Base-by-base conservation (phyloP, 1,284 basidiomycete species). In the Rhodotorula sp. region DNA sequence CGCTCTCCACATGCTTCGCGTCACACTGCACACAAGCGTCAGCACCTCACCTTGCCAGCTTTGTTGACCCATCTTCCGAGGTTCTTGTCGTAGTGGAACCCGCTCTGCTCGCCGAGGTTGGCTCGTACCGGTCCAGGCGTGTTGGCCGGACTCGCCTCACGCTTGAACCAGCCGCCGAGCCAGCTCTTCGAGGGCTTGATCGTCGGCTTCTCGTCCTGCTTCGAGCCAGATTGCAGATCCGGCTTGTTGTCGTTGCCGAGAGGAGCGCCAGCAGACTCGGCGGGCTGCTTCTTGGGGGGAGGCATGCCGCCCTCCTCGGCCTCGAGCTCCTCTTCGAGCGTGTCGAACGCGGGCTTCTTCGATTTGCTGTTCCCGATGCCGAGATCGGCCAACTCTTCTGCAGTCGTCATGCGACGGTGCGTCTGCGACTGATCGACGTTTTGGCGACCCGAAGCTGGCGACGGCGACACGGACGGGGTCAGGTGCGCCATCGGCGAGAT, bases 51-150 rank as follows among this genome's bases (percentile, higher is more conserved):
- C 82, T 91, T 94, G 49, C 50, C 57, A n/a, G 45, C 58, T 82
- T 91, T 95, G 81, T 97, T 95, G 28, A 99, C 89, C 97, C 97
- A 99, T 72, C 90, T 87, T 82, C 97, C 97, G 73, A 90, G 86
- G 31, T 97, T 93, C 78, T 91, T 89, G 81, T 99, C 97, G 80
- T 92, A 99, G 77, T 93, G 91, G 83, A 99, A 95, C 59, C 88
- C 85, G 47, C 86, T 92, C 79, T 95, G 89, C 78, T 99, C 92
- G 26, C 97, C 97, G 31, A 99, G 86, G 77, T 92, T 98, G 23
- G 95, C 97, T 79, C 88, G 90, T 68, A 94, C 83, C 12, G 93
- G 92, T 23, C 85, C 90, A 0, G 81, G 79, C 48, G 80, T 81
- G 28, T n/a, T 71, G 23, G 74, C 75, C 16, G 78, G 68, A 14